Base-by-base conservation (phyloP, 148 eudicot species). In the Pouteria glomerata region DNA sequence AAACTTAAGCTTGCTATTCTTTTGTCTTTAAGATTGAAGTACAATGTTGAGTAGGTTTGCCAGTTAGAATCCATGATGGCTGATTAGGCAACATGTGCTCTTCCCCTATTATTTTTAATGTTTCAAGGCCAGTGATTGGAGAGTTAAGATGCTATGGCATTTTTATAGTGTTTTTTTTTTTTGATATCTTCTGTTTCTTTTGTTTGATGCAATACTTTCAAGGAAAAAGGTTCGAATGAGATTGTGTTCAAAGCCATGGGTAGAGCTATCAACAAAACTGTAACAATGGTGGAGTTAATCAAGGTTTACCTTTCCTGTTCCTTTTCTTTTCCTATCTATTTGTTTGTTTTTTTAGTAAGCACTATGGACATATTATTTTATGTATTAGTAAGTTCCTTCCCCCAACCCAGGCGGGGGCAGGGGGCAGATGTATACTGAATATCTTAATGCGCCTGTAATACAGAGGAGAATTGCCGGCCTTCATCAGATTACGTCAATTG, bases 211-310 rank as follows among this genome's bases (percentile, higher is more conserved):
- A 48, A 37, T 48, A 7, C 39, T 60, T 69, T 72, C 63, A 73
- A 95, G 98, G 97, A 95, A 69, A 91, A 95, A 78, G 91, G 84
- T 61, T 80, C 96, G 4, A 72, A 83, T 65, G 91, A 89, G 74
- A 88, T 94, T 73, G 91, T 89, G 68, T 89, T 94, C 76, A 94
- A 94, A 86, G 98, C 98, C 65, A 94, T 94, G 98, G 98, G 98
- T 35, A 91, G 98, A 79, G 98, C 98, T 34, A 94, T 94, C 75
- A 94, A 94, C 77, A 94, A 94, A 70, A 91, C 97, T 52, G 98
- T 94, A 31, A 94, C 98, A 45, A 94, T 94, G 21, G 98, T 94
- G 86, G 98, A 94, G 83, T 77, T 94, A 71, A 94, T 94, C 72
- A 94, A 94, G 98, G 98, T 94, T 57, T 13, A 59, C 50, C 15